Base-by-base conservation (phyloP, 352 stramenopile species). In the Plasmopara muralis region DNA sequence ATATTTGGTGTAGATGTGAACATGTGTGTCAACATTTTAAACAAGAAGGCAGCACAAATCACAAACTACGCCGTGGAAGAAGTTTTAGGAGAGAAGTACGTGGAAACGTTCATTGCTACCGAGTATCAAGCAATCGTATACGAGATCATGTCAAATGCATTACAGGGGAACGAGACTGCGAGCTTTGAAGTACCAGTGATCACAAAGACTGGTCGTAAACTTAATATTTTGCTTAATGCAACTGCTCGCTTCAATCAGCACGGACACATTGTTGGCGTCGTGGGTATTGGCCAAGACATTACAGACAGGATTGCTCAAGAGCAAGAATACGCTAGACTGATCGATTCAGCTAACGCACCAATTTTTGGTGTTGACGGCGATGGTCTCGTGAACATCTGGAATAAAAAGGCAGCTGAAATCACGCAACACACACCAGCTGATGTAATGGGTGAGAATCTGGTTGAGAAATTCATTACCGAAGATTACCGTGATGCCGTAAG, bases 321-420 rank as follows among this genome's bases (percentile, higher is more conserved):
- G 29, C 87, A 95, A 38, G 90, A 96, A 40, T 93, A 95, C 52
- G 67, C 66, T 1, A 68, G 84, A 4, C 48, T 96, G 15, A 94
- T 97, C 51, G 88, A 97, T 43, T 95, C 80, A 4, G 86, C 88
- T 0, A 96, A 97, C 44, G 82, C 85, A 0, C 84, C 87, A 18
- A 96, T 96, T 42, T 95, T 97, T 44, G 88, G 86, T 31, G 82
- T 96, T 14, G 83, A 96, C 48, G 59, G 64, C 16, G 66, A 94
- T 31, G 82, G 84, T 4, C 57, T 60, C 14, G 85, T 96, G 6
- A 93, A 92, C 46, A 94, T 95, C 52, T 96, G 85, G 85, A 96
- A 98, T 59, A 81, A 95, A 43, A 97, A 96, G 56, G 85, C 87
- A 6, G 80, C 79, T 8, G 80, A 93, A 20, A 90, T 93, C 47